Percentiles rank a stretch among this genome's conserved stretches.
phyloP scores from a whole-genome alignment of 2,329 filamentous ascomycete species.

The Lasiodiplodia citricola region DNA sequence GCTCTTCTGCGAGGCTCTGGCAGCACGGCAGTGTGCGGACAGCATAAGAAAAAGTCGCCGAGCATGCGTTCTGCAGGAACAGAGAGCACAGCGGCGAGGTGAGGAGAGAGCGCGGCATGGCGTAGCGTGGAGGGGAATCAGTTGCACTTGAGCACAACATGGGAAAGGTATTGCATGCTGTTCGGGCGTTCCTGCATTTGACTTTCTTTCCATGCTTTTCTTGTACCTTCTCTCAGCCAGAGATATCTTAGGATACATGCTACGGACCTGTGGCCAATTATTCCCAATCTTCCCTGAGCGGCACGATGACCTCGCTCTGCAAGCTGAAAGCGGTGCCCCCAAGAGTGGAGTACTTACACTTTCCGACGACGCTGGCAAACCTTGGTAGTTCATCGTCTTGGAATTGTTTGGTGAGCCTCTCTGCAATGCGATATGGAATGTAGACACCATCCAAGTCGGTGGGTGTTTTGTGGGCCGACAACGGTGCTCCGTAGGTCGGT shows the following conservation, averaged over 20 bases:
- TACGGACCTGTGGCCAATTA: not conserved
- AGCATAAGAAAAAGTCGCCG: not conserved
- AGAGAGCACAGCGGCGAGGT: not conserved
- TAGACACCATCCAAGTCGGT: slow-evolving; percentile 27
- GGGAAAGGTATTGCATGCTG: not conserved
- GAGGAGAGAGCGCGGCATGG: not conserved
- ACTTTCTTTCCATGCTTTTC: not conserved
- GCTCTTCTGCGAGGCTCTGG: not conserved
- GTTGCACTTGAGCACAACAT: not conserved
- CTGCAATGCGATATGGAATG: slow-evolving; percentile 26
- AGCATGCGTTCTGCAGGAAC: slow-evolving; percentile 6
- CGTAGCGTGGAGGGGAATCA: not conserved
- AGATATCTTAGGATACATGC: not conserved
- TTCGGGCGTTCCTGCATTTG: not conserved
- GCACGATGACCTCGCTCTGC: slow-evolving; percentile 17
- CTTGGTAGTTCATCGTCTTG: slow-evolving; percentile 24
- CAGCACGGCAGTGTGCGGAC: not conserved
- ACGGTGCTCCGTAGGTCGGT: slow-evolving; percentile 25
- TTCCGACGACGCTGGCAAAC: slow-evolving; percentile 25
- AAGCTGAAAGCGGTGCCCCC: slow-evolving; percentile 17
- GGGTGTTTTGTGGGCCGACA: slow-evolving; percentile 7
- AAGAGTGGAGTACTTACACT: slow-evolving; percentile 24
- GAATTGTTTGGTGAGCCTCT: slow-evolving; percentile 16
- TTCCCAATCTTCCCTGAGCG: slow-evolving; percentile 28
- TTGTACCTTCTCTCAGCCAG: not conserved